A percentile compares a stretch with the other conserved stretches of the same genome.
Evolutionary conservation across 331 rosid genomes (phyloP).

Genomic region (Saraca asoca): DNA sequence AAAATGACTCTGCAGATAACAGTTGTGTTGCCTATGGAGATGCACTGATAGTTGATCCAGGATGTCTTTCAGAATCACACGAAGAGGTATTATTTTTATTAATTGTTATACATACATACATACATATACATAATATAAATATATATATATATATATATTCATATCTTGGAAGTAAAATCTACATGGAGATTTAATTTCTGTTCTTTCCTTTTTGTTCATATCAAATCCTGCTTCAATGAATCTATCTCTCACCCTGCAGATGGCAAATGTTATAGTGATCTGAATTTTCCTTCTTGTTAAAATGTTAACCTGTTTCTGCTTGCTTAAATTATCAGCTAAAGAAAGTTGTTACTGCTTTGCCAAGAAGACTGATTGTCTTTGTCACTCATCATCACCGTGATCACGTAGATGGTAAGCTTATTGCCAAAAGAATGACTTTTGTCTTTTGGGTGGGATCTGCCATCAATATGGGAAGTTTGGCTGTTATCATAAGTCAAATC

Average conservation of each 20-base stretch:
- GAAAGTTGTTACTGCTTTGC: slow-evolving; percentile 69
- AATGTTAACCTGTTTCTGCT: slow-evolving; percentile 24
- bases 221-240: slow-evolving; percentile 17
- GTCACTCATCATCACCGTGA: slow-evolving; percentile 86
- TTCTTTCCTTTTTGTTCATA: slow-evolving; percentile 8
- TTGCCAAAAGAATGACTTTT: slow-evolving; percentile 1
- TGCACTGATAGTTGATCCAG: slow-evolving; percentile 89
- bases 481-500: no score
- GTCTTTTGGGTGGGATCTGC: slow-evolving; percentile 11
- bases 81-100: slow-evolving; percentile 55
- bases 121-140: background rate
- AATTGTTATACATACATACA: no score
- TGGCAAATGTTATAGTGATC: slow-evolving; percentile 16
- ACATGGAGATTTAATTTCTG: slow-evolving; percentile 12
- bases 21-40: slow-evolving; percentile 64
- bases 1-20: slow-evolving; percentile 38
- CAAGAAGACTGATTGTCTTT: slow-evolving; percentile 73
- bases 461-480: slow-evolving; percentile 9
- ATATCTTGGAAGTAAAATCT: background rate
- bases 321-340: slow-evolving; percentile 58
- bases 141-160: background rate
- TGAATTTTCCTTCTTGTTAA: slow-evolving; percentile 24
- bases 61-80: slow-evolving; percentile 69
- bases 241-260: background rate
- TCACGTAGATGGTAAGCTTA: slow-evolving; percentile 82